Base-by-base conservation (phyloP, 2,329 filamentous ascomycete species). In the Cercospora citrullina region DNA sequence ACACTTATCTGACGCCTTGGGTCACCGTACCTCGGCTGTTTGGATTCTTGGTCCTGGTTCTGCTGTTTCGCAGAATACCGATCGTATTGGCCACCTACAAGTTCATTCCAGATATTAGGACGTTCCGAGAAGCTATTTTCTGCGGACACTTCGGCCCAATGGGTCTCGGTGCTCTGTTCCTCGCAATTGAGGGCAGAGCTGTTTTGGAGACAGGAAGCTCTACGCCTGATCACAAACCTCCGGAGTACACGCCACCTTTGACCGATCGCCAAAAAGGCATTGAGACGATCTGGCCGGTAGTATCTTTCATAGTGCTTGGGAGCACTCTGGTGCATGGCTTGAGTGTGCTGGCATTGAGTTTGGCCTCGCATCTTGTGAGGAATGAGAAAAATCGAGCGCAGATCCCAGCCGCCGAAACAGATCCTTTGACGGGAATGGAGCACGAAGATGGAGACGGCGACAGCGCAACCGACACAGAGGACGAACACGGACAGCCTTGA, bases 91-190 rank as follows among this genome's bases (percentile, higher is more conserved):
- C 79, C 0, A 72, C 83, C 4, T 84, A 85, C 74, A 79, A 78
- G 12, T 78, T 82, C 68, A 78, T 86, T 10, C 84, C 84, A 0
- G 81, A 84, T 62, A 80, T 87, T 57, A 75, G 78, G 7, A 86
- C 84, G 0, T 81, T 81, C 23, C 80, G 80, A 5, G 86, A 87
- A 74, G 85, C 85, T 0, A 73, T 87, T 0, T 87, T 87, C 74
- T 81, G 80, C 53, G 85, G 85, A 0, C 85, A 87, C 72, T 87
- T 87, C 66, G 85, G 85, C 0, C 85, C 85, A 8, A 87, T 87
- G 81, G 86, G 86, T 18, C 80, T 87, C 1, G 85, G 85, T 2
- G 85, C 83, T 0, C 75, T 87, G 6, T 87, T 87, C 76, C 80
- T 87, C 0, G 84, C 85, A 1, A 85, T 87, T 57, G 85, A 87